These are phyloP conservation scores for Quercus agrifolia DNA, from an alignment of 306 rosid species.

Conservation along the genomic window DNA sequence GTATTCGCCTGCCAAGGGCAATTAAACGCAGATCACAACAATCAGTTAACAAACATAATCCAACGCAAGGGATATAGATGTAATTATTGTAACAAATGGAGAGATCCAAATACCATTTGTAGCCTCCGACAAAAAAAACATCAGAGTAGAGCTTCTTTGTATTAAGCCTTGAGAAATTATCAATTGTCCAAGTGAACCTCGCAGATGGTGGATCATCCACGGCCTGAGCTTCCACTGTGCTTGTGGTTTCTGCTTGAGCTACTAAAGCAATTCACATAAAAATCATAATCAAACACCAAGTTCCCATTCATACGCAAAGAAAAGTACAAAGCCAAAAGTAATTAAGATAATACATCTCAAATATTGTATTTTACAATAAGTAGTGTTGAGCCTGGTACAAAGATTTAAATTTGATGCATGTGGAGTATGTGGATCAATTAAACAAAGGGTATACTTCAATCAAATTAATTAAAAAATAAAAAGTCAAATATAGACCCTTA, in stretches of 20 bases:
- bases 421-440: background rate
- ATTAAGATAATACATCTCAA: background rate
- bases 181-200: slow-evolving; percentile 34
- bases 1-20: slow-evolving; percentile 32
- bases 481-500: background rate
- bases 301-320: background rate
- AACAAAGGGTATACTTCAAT: background rate
- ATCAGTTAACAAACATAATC: background rate
- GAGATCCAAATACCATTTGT: slow-evolving; percentile 27
- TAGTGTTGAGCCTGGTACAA: background rate
- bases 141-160: slow-evolving; percentile 34
- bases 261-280: slow-evolving; percentile 9
- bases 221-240: slow-evolving; percentile 29
- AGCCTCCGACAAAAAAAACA: slow-evolving; percentile 31
- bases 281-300: background rate
- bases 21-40: background rate
- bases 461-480: background rate
- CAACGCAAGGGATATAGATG: background rate
- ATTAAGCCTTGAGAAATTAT: slow-evolving; percentile 33
- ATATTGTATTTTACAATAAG: background rate
- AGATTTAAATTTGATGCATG: background rate
- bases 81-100: background rate
- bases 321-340: background rate
- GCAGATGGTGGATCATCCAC: slow-evolving; percentile 38
- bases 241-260: slow-evolving; percentile 29